These are phyloP conservation scores for Choiromyces venosus DNA, from an alignment of 495 filamentous ascomycete genomes.

Conservation along the genomic window DNA sequence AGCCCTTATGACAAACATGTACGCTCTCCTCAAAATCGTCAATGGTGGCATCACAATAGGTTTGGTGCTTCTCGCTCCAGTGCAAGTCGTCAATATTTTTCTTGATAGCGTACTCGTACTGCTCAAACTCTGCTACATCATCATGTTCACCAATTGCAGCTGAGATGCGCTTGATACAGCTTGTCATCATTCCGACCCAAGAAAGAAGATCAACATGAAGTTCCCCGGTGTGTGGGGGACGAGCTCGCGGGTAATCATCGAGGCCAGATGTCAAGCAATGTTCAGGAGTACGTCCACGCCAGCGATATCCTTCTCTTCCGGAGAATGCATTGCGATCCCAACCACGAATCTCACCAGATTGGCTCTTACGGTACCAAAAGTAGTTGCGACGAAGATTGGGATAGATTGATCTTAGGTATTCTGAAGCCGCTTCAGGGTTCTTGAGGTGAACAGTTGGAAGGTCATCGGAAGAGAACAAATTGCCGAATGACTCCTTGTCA, in stretches of 20 bases:
- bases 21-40: constrained; percentile 89
- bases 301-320: constrained; percentile 84
- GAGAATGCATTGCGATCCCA: constrained; percentile 87
- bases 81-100: constrained; percentile 91
- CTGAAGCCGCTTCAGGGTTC: constrained; percentile 60
- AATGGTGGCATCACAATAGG: constrained; percentile 91
- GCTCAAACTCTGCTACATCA: constrained; percentile 66
- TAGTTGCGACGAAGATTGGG: constrained; percentile 90
- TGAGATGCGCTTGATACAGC: constrained; percentile 71
- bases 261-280: constrained; percentile 90
- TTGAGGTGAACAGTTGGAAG: constrained; percentile 58
- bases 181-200: constrained; percentile 94
- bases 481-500: constrained; percentile 30
- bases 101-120: constrained; percentile 69
- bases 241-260: constrained; percentile 90
- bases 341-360: constrained; percentile 79
- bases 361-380: constrained; percentile 88
- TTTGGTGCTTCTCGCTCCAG: constrained; percentile 72
- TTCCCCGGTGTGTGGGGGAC: constrained; percentile 96
- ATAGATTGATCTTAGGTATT: constrained; percentile 76
- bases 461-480: constrained; percentile 37
- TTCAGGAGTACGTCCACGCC: constrained; percentile 80
- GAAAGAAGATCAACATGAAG: constrained; percentile 90
- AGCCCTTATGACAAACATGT: constrained; percentile 93
- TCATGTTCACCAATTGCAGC: constrained; percentile 62